Evolutionary conservation across 2,329 filamentous ascomycete genomes (phyloP), one percentile per base, ranked within the genome.

Genomic region (Monosporascus sp.): DNA sequence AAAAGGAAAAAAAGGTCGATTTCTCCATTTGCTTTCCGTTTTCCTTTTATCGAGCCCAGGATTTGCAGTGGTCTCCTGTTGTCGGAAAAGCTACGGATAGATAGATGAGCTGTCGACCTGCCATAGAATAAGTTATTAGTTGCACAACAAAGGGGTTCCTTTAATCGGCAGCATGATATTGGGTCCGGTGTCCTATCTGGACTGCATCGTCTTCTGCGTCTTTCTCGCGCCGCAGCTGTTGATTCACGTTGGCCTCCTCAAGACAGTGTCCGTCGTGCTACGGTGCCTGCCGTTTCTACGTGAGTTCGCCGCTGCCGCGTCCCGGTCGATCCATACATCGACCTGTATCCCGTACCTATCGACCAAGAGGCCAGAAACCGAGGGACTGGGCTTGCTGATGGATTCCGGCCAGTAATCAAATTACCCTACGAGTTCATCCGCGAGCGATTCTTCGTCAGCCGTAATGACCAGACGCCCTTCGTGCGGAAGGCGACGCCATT

Each of bases 141-240:
- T 5, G 31, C 31, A 14, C 9, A 35, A 35, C 31, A 35, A 35
- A 11, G 31, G 3, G 31, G 31, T 14, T 35, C 31, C 31, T 35
- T 31, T 35, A 5, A 18, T 22, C n/a, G 41, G 25, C 50, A 72
- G 55, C 57, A 91, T 92, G 87, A 86, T 90, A 55, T 75, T 94
- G 43, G 81, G 82, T 37, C 84, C 87, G 53, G 82, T 94, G 45
- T 89, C 85, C 6, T 87, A 87, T 68, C 67, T 90, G 27, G 90
- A 94, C 72, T 91, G 88, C 72, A 53, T 87, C 31, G 82, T 85
- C 53, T 94, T 92, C 64, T 78, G 88, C 48, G 49, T 86, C 43
- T 85, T 89, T 62, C 78, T 93, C 15, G 74, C 83, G 3, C 88
- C 87, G 3, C 87, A 92, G 69, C 73, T 94, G 38, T 72, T 93